phyloP scores from a whole-genome alignment of 1,284 basidiomycete genomes.

The Phlebopus sp. region DNA sequence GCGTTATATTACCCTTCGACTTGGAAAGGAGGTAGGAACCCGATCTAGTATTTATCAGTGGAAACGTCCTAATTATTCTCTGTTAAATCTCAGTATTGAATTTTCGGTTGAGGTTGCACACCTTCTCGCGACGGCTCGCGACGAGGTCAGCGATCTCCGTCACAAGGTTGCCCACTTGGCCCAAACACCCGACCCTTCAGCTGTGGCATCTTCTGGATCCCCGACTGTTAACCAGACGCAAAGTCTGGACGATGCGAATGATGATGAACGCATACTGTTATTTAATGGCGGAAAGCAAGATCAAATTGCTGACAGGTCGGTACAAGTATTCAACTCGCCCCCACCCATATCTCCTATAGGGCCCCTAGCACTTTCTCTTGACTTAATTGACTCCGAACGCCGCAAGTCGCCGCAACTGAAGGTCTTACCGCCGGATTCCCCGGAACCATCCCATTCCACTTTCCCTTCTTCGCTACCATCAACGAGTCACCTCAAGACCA shows the following conservation, averaged over 20 bases:
- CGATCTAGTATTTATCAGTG: not conserved
- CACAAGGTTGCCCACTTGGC: not conserved
- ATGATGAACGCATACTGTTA: not conserved
- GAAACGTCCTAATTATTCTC: not conserved
- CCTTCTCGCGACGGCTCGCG: constrained; percentile 2
- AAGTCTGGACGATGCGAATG: not conserved
- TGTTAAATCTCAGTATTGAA: not conserved
- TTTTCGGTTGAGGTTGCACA: not conserved
- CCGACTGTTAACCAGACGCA: not conserved
- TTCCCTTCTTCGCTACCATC: not conserved
- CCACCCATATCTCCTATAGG: not conserved
- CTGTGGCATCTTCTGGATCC: not conserved
- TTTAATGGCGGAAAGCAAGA: not conserved
- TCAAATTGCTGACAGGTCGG: not conserved
- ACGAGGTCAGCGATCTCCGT: constrained; percentile 1
- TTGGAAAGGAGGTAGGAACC: not conserved
- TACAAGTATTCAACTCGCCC: not conserved
- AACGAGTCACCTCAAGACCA: not conserved
- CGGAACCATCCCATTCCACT: not conserved
- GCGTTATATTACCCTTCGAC: not conserved
- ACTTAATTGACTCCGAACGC: not conserved
- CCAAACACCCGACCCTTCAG: not conserved
- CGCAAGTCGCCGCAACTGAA: not conserved
- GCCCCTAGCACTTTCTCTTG: not conserved
- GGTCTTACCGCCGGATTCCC: constrained; percentile 1